phyloP scores from a whole-genome alignment of 2,329 filamentous ascomycete species.

The Diplodia intermedia region DNA sequence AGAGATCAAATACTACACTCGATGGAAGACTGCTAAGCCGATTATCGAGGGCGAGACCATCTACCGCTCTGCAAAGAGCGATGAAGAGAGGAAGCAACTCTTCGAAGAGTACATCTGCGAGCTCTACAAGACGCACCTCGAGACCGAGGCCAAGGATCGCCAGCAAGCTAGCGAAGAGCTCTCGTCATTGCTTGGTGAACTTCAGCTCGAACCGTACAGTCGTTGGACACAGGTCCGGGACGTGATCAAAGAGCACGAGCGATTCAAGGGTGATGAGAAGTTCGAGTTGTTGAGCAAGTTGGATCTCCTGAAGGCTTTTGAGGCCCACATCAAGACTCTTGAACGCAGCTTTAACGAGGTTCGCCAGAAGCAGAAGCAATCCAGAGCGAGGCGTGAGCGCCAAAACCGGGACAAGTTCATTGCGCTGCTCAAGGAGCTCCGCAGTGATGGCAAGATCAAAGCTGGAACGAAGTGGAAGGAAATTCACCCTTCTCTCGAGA shows the following conservation, averaged over 20 bases:
- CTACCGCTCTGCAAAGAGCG: slow-evolving; percentile 88
- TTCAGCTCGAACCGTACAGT: slow-evolving; percentile 90
- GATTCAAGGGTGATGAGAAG: slow-evolving; percentile 81
- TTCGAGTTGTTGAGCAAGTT: slow-evolving; percentile 85
- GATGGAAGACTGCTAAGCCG: slow-evolving; percentile 93
- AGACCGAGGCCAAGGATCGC: slow-evolving; percentile 73
- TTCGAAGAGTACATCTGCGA: slow-evolving; percentile 93
- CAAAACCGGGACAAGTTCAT: slow-evolving; percentile 84
- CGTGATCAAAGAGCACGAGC: slow-evolving; percentile 77
- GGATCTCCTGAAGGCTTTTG: slow-evolving; percentile 90
- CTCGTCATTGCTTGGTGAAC: slow-evolving; percentile 74
- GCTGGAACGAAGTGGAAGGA: slow-evolving; percentile 90
- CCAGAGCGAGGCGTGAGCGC: slow-evolving; percentile 80
- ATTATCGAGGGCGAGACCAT: slow-evolving; percentile 96
- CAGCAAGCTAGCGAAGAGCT: slow-evolving; percentile 87
- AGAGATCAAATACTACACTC: slow-evolving; percentile 95
- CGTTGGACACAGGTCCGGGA: slow-evolving; percentile 91
- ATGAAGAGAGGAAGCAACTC: slow-evolving; percentile 84
- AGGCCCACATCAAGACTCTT: slow-evolving; percentile 91
- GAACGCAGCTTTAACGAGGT: slow-evolving; percentile 92
- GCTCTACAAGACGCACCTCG: slow-evolving; percentile 79
- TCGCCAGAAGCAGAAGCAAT: slow-evolving; percentile 84
- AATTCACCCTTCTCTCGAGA: slow-evolving; percentile 74
- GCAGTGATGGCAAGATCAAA: slow-evolving; percentile 79
- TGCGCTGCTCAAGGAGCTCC: slow-evolving; percentile 75